Percentiles rank a stretch among this genome's conserved stretches.
Evolutionary conservation across 257 asterid species (phyloP).

Genomic region (Ligustrum vulgare): DNA sequence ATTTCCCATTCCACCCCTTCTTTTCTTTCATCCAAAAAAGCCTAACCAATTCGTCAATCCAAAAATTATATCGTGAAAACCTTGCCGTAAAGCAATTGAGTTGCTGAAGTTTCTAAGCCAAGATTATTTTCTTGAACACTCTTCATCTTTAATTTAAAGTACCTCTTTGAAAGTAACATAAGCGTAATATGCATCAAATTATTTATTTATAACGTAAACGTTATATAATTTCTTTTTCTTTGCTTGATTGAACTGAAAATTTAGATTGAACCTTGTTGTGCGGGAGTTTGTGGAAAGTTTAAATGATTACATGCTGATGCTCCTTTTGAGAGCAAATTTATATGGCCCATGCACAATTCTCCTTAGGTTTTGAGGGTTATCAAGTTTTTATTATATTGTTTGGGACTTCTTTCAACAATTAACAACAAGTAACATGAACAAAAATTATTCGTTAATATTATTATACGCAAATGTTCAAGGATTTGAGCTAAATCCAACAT

Average conservation of each 20-base stretch:
- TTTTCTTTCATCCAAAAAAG: not conserved
- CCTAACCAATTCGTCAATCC: not conserved
- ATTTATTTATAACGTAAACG: not conserved
- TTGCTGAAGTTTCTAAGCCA: slow-evolving; percentile 2
- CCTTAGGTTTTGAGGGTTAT: not conserved
- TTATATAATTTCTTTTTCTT: not conserved
- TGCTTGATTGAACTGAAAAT: not conserved
- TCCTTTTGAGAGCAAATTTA: not conserved
- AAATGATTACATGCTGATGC: too few relatives aligned
- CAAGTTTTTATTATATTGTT: not conserved
- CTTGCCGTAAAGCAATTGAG: not conserved
- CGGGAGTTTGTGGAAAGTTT: not conserved
- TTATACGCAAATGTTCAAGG: too few relatives aligned
- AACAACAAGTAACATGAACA: not conserved
- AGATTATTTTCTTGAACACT: not conserved
- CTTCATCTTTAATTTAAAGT: too few relatives aligned
- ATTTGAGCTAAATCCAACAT: too few relatives aligned
- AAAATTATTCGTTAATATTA: too few relatives aligned
- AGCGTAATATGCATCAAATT: not conserved
- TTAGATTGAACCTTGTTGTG: not conserved
- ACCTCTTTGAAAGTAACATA: not conserved
- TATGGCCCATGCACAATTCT: not conserved
- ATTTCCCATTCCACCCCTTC: not conserved
- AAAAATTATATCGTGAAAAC: not conserved
- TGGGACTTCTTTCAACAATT: not conserved